Evolutionary conservation across 495 filamentous ascomycete genomes (phyloP).

Genomic region (Tuber melanosporum): DNA sequence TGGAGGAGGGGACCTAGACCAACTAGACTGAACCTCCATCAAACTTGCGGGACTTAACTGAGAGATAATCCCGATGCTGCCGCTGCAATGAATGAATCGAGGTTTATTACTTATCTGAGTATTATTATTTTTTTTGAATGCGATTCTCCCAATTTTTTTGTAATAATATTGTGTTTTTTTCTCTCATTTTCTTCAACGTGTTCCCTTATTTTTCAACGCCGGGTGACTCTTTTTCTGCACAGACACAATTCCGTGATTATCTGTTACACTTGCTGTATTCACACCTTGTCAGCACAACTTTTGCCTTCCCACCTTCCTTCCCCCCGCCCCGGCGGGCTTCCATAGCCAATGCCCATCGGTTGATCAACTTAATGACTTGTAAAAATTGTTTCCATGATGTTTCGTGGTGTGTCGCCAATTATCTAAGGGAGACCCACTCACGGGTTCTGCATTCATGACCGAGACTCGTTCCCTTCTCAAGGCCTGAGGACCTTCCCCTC

Average conservation of each 20-base stretch:
- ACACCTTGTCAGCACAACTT: neutral
- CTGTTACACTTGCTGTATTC: neutral
- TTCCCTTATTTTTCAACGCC: neutral
- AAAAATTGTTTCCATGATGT: conserved; percentile 37
- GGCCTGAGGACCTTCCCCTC: neutral
- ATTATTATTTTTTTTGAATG: neutral
- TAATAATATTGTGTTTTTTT: neutral
- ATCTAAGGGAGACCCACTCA: neutral
- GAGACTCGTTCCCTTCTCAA: neutral
- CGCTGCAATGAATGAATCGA: neutral
- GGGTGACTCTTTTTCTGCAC: neutral
- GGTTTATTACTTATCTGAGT: neutral
- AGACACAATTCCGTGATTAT: neutral
- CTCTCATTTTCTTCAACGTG: neutral
- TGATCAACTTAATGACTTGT: conserved; percentile 39
- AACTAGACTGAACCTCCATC: neutral
- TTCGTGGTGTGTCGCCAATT: conserved; percentile 35
- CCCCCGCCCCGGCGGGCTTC: neutral
- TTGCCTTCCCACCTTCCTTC: neutral
- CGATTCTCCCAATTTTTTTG: neutral
- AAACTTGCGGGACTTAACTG: neutral
- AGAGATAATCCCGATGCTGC: neutral
- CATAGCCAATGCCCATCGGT: conserved; percentile 33
- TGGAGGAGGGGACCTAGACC: neutral
- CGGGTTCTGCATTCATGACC: neutral